Evolutionary conservation across 345 rosid genomes (phyloP).

Genomic region (Erysimum cheiranthoides): DNA sequence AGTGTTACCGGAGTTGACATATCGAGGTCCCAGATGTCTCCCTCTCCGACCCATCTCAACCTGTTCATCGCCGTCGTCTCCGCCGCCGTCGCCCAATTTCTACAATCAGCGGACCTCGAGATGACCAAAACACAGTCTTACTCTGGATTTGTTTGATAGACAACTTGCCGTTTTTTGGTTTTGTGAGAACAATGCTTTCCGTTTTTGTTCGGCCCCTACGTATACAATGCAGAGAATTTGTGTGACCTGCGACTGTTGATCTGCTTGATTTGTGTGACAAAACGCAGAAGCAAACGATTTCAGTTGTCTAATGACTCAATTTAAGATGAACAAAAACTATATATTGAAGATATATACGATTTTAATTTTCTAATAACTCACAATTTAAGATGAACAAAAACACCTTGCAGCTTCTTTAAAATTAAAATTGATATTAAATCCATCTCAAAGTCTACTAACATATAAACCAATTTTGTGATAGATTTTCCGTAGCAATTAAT

Average conservation of each 20-base stretch:
- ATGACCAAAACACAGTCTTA: constrained; percentile 36
- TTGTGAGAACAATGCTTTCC: background rate
- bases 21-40: constrained; percentile 84
- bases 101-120: constrained; percentile 32
- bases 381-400: background rate
- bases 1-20: constrained; percentile 76
- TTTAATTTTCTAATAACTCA: no score
- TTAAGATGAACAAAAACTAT: no score
- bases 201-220: background rate
- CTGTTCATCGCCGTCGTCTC: constrained; percentile 62
- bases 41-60: constrained; percentile 84
- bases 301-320: no score
- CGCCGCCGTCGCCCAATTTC: constrained; percentile 27
- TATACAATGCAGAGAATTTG: background rate
- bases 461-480: no score
- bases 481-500: background rate
- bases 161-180: constrained; percentile 20
- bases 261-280: constrained; percentile 9
- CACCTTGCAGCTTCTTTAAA: no score
- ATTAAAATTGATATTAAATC: no score
- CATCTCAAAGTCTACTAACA: background rate
- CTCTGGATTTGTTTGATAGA: background rate
- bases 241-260: constrained; percentile 15
- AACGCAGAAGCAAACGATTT: background rate
- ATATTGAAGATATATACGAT: no score